Base-by-base conservation (phyloP, 202 grass and related monocot species). In the Carex arenaria region DNA sequence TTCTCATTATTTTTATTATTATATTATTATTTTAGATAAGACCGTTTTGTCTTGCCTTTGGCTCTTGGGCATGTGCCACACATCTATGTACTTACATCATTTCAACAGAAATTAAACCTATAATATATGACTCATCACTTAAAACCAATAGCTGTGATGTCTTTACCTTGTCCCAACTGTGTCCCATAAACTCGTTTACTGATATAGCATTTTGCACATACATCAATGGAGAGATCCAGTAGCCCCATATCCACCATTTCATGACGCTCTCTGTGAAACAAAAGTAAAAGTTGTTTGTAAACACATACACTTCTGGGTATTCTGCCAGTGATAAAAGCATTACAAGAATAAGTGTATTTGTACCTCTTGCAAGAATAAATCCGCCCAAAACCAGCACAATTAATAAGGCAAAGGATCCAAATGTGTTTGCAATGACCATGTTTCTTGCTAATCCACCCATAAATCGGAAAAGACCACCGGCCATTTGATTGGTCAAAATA, bases 201-300 rank as follows among this genome's bases (percentile, higher is more conserved):
- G 94, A 78, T 28, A 97, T 87, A 14, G 88, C 87, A 26, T 94
- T 97, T 70, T 97, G 91, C 1, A 86, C 90, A 51, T 97, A 97
- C 80, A 85, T 94, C 66, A 97, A 10, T 12, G 94, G 92, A 23
- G 94, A 97, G 67, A 92, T 84, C 88, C 94, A 94, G 72, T 94
- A 94, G 19, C 90, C 93, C 93, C 93, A 94, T 36, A 87, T 92
- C 90, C 88, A 92, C 93, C 93, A 94, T 70, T 89, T 94, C 74
- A 83, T 90, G 54, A 94, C 64, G 15, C 84, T 40, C 0, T 88
- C 93, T 94, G 76, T 47, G 28, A 67, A 74, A 87, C 18, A 59
- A 60, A 86, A 57, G 54, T 38, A 87, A 71, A 55, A 14, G 12
- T 47, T 45, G 11, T 20, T 47, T 80, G 20, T 28, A 14, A 82